Conservation (phyloP, 73 alveolate species). For the Durusdinium trenchii region DNA sequence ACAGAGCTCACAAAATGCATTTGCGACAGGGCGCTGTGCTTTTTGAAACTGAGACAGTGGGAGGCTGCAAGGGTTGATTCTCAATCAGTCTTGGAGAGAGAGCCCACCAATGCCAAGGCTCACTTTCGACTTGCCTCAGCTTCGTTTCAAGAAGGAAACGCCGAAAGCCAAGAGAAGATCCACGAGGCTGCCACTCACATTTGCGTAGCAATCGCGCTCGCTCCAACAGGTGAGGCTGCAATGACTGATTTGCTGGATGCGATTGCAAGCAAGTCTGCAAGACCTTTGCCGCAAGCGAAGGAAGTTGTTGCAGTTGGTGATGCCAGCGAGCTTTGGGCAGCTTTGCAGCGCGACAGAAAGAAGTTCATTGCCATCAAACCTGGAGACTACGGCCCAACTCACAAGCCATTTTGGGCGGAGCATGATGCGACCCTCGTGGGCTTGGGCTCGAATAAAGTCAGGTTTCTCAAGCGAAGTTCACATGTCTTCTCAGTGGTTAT, state of each 20-base stretch:
- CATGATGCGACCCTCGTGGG: conserved; percentile 46
- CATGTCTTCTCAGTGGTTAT: background rate
- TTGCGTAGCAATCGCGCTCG: conserved; percentile 6
- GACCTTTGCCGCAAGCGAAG: background rate
- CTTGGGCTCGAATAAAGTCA: background rate
- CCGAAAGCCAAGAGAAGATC: background rate
- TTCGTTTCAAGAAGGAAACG: background rate
- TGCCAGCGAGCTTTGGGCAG: background rate
- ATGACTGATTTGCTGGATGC: conserved; percentile 23
- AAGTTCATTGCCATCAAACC: conserved; percentile 11
- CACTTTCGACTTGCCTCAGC: conserved; percentile 47
- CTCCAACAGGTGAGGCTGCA: background rate
- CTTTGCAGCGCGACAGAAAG: background rate
- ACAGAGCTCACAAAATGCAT: conserved; percentile 41
- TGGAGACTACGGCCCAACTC: background rate
- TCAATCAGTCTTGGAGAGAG: background rate
- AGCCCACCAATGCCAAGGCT: conserved; percentile 30
- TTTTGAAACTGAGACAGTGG: conserved; percentile 5
- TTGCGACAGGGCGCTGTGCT: conserved; percentile 67
- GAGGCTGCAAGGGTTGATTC: background rate
- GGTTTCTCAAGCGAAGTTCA: background rate
- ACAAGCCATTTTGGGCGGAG: background rate
- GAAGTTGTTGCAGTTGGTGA: conserved; percentile 2
- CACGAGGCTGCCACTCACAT: background rate
- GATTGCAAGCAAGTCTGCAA: background rate